Evolutionary conservation across 2,329 filamentous ascomycete genomes (phyloP), one percentile per base, ranked within the genome.

Genomic region (Macrophomina pseudophaseolina): DNA sequence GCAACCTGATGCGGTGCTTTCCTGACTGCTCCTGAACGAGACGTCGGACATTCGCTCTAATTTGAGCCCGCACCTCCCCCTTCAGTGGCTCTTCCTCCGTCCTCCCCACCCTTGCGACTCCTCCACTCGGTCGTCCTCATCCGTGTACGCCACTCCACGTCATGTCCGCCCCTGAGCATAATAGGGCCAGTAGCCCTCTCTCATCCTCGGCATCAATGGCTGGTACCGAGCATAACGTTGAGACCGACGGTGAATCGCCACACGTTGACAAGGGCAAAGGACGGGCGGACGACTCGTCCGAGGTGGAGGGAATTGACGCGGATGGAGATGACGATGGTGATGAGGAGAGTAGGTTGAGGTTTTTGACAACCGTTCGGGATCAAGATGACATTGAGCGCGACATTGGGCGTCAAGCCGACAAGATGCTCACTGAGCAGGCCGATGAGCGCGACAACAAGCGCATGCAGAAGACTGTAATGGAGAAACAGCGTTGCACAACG

Each of bases 381-480:
- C 94, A 98, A 77, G 90, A 94, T 80, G 94, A 97, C 67, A 81
- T 98, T 23, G 94, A 97, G 78, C 87, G 93, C 69, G 93, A 97
- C 74, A 96, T 98, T 69, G 85, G 87, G 33, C 83, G 84, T 52
- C 86, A 90, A 80, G 88, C 88, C 44, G 87, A 89, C 72, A 82
- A 84, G 70, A 74, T 89, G 54, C 81, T 90, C 53, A 81, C 80
- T 7, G 85, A 88, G 72, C 87, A 89, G 75, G 87, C 87, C 2
- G 85, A 89, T 72, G 86, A 88, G 74, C 83, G 87, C 23, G 88
- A 90, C 71, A 83, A 84, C 68, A 89, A 87, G 74, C 83, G 88
- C 64, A 78, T 89, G 64, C 86, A 89, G 58, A 88, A 87, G 74
- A 84, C 85, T 14, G 72, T 77, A 33, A 69, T 66, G 12, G 75